Evolutionary conservation across 495 filamentous ascomycete genomes (phyloP), one percentile per base, ranked within the genome.

Genomic region (Chaetomium tenue): DNA sequence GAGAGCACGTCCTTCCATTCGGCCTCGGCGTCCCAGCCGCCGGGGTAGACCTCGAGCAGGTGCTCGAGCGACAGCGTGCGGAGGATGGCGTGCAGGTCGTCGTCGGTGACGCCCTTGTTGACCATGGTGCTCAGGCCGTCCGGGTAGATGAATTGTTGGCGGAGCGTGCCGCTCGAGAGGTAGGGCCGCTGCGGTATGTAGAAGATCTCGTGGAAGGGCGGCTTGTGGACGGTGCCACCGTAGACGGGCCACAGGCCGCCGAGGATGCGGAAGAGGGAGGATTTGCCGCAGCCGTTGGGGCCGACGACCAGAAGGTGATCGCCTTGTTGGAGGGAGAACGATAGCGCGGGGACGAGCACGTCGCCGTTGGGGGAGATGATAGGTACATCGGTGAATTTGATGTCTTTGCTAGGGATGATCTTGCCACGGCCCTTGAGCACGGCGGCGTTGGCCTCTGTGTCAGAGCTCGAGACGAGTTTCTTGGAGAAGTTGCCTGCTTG

Each of bases 241-340:
- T 98, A 98, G 39, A 98, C 95, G n/a, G 94, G 94, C 94, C 94
- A 98, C 0, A 98, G 84, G 9, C 94, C 94, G 57, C 94, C 94
- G 40, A 98, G 83, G 71, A 98, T 98, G 28, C 94, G 87, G 81
- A 98, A 98, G 5, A 98, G 84, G 22, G 89, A 92, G 0, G 91
- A 96, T 75, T 98, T 98, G 47, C 94, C 94, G 75, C 94, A 98
- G 25, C 94, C 94, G 73, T 98, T 98, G 20, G 94, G 94, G 3
- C 94, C 94, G 28, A 97, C 90, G 53, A 98, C 95, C 42, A 98
- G 84, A 12, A 98, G 86, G 70, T 98, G 95, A 57, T 95, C 90
- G 59, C 91, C 90, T 0, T 87, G 88, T 54, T 86, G 83, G 70
- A 98, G 90, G 42, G 85, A 86, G 82, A 98, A 98, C 44, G 90